Evolutionary conservation across 2,329 filamentous ascomycete genomes (phyloP), one percentile per base, ranked within the genome.

Genomic region (Aphanocladium album): DNA sequence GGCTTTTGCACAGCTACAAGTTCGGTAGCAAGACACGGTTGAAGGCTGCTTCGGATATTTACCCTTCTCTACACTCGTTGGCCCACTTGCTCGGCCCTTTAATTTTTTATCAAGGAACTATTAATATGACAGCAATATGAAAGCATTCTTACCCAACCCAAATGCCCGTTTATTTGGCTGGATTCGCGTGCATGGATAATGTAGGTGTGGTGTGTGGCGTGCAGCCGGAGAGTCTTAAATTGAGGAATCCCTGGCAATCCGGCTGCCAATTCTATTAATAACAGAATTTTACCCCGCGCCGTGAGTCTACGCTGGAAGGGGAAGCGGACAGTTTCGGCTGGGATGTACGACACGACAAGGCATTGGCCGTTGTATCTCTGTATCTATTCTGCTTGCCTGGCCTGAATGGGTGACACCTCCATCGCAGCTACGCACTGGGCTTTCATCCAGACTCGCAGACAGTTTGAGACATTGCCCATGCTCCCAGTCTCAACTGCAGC

Each of bases 21-120:
- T n/a, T n/a, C n/a, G n/a, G n/a, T n/a, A n/a, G n/a, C n/a, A n/a
- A 8, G 11, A 49, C 33, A 19, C 14, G 27, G 11, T n/a, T n/a
- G 21, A 27, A 16, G 30, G 11, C 33, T 30, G 43, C 43, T 39
- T 12, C 51, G 21, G 23, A 9, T 17, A 11, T 27, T 11, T 58
- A 43, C 56, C 46, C 14, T 58, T 58, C 56, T 58, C 30, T 51
- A 58, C 56, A 43, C 56, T 58, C 56, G 33, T 35, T 58, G 21
- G 35, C 43, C 47, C 56, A n/a, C 23, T 17, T 11, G 8, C 30
- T 46, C 23, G 35, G 46, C 37, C 46, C n/a, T n/a, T 23, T 33
- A 19, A 39, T 12, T 12, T 21, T n/a, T 43, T 21, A 43, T 11
- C 4, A 7, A 19, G 7, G n/a, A 43, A 23, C 6, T 58, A 30